Conservation (phyloP, 352 stramenopile species). For the Pythium coloratum region DNA sequence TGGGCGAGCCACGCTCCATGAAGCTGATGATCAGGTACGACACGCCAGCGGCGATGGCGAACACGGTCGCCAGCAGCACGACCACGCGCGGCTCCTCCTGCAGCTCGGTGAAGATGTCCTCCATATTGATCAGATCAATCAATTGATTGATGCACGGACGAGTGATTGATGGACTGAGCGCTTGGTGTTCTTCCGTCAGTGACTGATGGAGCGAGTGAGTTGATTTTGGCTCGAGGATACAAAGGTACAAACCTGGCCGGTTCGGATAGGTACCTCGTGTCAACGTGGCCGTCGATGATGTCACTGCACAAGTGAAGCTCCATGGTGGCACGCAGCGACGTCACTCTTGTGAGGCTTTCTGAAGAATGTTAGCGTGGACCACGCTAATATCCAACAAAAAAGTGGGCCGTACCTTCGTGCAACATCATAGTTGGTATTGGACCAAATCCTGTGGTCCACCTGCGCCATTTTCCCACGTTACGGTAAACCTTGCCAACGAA, state of each 20-base stretch:
- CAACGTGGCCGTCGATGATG: conserved; percentile 19
- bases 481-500: neutral
- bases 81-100: conserved; percentile 24
- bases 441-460: conserved; percentile 15
- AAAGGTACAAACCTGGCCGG: neutral
- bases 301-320: conserved; percentile 10
- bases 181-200: neutral
- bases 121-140: conserved; percentile 1
- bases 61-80: conserved; percentile 32
- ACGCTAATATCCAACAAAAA: neutral
- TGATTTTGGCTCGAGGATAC: neutral
- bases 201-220: neutral
- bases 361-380: conserved; percentile 5
- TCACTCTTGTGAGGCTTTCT: neutral
- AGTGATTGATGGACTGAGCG: conserved; percentile 2
- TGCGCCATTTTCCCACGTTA: neutral
- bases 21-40: conserved; percentile 34
- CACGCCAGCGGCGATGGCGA: conserved; percentile 45
- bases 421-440: neutral
- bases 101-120: conserved; percentile 12
- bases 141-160: neutral
- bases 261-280: neutral
- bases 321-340: neutral
- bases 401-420: neutral
- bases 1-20: conserved; percentile 31